Conservation (phyloP, 2,329 filamentous ascomycete genomes). For the Pseudocercospora ulei region DNA sequence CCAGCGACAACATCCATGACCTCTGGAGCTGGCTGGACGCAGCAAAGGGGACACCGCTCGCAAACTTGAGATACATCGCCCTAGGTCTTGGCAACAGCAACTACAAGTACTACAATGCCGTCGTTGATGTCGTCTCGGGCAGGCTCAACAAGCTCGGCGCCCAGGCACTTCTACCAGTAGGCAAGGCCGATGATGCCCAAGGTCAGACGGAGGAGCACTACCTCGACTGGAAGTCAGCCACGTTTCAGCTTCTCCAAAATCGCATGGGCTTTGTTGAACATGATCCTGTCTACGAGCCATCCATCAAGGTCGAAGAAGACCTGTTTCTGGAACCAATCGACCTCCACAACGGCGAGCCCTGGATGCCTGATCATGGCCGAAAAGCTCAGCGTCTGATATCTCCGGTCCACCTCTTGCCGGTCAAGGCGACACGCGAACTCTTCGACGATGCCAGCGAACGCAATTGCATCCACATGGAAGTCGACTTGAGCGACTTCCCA, state of each 20-base stretch:
- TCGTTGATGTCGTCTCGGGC: conserved; percentile 35
- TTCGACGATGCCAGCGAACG: conserved; percentile 32
- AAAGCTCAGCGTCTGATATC: conserved; percentile 29
- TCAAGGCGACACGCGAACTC: conserved; percentile 33
- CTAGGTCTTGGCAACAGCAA: conserved; percentile 43
- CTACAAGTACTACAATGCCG: conserved; percentile 42
- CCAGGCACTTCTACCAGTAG: conserved; percentile 30
- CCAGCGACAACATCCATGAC: conserved; percentile 45
- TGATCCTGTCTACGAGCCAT: conserved; percentile 33
- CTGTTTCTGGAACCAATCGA: conserved; percentile 25
- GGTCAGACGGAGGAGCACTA: conserved; percentile 41
- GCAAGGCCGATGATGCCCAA: conserved; percentile 37
- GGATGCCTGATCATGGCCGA: conserved; percentile 15
- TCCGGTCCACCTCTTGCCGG: conserved; percentile 30
- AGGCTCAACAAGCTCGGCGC: conserved; percentile 33
- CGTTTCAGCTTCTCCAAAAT: conserved; percentile 31
- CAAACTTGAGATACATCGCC: conserved; percentile 35
- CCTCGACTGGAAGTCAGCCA: conserved; percentile 37
- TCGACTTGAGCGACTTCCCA: conserved; percentile 34
- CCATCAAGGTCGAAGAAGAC: conserved; percentile 29
- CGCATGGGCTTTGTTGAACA: conserved; percentile 33
- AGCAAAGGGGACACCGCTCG: conserved; percentile 17
- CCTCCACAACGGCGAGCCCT: conserved; percentile 28
- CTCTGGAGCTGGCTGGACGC: conserved; percentile 31
- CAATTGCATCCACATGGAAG: conserved; percentile 38